These are phyloP conservation scores for Jimgerdemannia flammicorona DNA, from an alignment of 192 early-diverging fungal genomes.

Conservation along the genomic window DNA sequence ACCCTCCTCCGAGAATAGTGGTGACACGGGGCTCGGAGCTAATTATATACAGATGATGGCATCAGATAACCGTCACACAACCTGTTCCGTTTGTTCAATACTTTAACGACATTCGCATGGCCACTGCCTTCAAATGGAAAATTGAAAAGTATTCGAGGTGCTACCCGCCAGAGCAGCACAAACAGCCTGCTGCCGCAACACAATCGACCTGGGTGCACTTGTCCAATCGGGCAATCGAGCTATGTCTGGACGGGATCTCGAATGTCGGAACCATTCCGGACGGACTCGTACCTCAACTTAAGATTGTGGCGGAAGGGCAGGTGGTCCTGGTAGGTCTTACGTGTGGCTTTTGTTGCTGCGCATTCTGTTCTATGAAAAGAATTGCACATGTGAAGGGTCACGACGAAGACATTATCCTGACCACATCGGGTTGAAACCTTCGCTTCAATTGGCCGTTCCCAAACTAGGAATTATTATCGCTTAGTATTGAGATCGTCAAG, in stretches of 20 bases:
- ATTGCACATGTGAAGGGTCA: background rate
- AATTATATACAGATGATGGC: too few species aligned
- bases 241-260: background rate
- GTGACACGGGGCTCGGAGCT: too few species aligned
- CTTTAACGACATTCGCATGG: background rate
- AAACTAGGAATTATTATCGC: background rate
- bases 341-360: background rate
- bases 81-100: too few species aligned
- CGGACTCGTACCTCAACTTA: background rate
- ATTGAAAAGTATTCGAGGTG: background rate
- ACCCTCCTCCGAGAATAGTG: too few species aligned
- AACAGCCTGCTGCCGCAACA: background rate
- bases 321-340: background rate
- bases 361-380: background rate
- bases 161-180: background rate
- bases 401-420: background rate
- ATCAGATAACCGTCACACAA: too few species aligned
- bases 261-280: background rate
- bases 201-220: background rate
- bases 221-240: background rate
- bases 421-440: too few species aligned
- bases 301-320: background rate
- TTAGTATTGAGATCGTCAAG: background rate
- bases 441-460: background rate
- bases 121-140: background rate